Evolutionary conservation across 441 rosid species (phyloP).

Genomic region (Syzygium syzygioides): DNA sequence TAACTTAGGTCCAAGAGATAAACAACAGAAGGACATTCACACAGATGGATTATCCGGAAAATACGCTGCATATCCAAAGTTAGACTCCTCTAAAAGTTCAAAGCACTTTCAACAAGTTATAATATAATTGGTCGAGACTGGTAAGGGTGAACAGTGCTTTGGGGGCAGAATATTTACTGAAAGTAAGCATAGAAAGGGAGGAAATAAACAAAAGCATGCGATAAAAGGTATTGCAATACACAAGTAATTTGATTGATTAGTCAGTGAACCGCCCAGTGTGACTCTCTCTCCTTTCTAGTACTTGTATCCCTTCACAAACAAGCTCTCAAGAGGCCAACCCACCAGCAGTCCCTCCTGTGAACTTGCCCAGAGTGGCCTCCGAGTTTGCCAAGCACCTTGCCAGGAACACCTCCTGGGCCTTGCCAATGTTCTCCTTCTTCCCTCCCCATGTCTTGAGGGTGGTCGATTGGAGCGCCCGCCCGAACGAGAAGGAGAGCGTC

Average conservation of each 20-base stretch:
- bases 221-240: neutral
- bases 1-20: neutral
- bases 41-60: neutral
- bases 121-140: neutral
- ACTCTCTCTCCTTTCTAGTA: conserved; percentile 24
- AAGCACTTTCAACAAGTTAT: neutral
- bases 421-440: conserved; percentile 61
- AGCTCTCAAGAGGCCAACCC: conserved; percentile 74
- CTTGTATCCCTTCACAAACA: conserved; percentile 80
- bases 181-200: neutral
- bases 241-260: neutral
- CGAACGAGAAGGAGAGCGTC: conserved; percentile 90
- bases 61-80: neutral
- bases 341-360: conserved; percentile 35
- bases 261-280: neutral
- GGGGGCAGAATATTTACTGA: neutral
- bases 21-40: neutral
- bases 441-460: conserved; percentile 92
- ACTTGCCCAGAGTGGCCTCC: conserved; percentile 81
- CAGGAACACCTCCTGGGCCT: conserved; percentile 68
- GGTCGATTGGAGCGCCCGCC: conserved; percentile 89
- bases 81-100: neutral
- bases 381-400: conserved; percentile 78
- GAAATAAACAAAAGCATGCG: neutral
- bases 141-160: neutral